Evolutionary conservation across 768 basidiomycete genomes (phyloP).

Genomic region (Tulasnella sp.): DNA sequence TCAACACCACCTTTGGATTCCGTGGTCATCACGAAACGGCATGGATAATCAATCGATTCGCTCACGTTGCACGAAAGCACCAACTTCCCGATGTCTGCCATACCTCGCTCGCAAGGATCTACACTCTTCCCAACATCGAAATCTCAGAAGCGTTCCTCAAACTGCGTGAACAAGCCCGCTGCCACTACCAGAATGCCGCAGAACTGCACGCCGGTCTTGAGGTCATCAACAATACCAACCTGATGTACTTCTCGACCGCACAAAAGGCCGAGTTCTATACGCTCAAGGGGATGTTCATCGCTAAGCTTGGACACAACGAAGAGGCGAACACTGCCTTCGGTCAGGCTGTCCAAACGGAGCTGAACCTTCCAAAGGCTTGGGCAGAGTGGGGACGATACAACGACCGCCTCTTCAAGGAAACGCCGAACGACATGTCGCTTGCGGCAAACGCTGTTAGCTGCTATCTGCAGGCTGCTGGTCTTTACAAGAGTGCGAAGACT

Average conservation of each 20-base stretch:
- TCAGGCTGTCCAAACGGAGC: conserved; percentile 92
- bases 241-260: conserved; percentile 88
- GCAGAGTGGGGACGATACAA: conserved; percentile 95
- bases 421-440: conserved; percentile 54
- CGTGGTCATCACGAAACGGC: conserved; percentile 98
- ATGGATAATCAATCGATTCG: conserved; percentile 99
- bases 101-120: conserved; percentile 90
- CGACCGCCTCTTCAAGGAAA: conserved; percentile 86
- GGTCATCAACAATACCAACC: conserved; percentile 98
- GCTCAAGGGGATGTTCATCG: conserved; percentile 97
- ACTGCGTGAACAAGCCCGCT: conserved; percentile 94
- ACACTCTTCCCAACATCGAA: conserved; percentile 98
- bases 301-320: conserved; percentile 69
- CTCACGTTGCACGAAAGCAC: conserved; percentile 96
- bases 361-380: conserved; percentile 93
- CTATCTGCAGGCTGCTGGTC: conserved; percentile 92
- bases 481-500: conserved; percentile 89
- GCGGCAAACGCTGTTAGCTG: conserved; percentile 92
- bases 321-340: conserved; percentile 89
- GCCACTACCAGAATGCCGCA: conserved; percentile 91
- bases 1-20: conserved; percentile 76
- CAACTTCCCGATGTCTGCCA: conserved; percentile 94
- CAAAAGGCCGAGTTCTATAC: conserved; percentile 99
- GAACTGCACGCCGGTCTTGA: conserved; percentile 91
- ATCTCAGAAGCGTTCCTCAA: conserved; percentile 99